Evolutionary conservation across 371 early-diverging fungal genomes (phyloP), one percentile per base, ranked within the genome.

Genomic region (Rhizomucor miehei): DNA sequence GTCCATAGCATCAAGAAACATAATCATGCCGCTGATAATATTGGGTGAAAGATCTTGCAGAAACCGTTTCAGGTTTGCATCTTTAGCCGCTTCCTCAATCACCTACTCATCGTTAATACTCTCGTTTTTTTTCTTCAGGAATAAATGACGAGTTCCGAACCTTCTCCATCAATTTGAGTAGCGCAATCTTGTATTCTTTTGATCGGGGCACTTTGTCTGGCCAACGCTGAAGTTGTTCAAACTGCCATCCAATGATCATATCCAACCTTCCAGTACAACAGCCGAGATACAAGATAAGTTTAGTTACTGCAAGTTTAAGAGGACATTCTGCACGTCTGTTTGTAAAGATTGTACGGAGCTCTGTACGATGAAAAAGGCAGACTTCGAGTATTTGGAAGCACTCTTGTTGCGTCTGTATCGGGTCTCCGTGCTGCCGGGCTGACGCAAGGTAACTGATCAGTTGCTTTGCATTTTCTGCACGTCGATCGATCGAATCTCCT

Each of bases 1-100:
- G 43, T 72, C 64, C 70, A 72, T 72, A 0, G 73, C 59, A 40
- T 75, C 71, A 50, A 75, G 38, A 47, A 75, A 67, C 14, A 66
- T 58, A n/a, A 67, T 66, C 2, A 72, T 17, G 13, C 62, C 59
- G 4, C 46, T 62, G 16, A 36, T 41, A 11, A 54, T 53, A 29
- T 51, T 60, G 39, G 51, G 37, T 25, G 60, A 54, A 21, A 50
- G 35, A 16, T 60, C 60, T 3, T 45, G 21, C 6, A 54, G 21
- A n/a, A 45, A 50, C 11, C 60, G 51, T 34, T 55, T 48, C 25
- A 21, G 29, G 39, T 51, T 51, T 0, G 54, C 45, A 49, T 59
- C 49, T 16, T 17, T 21, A 2, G 39, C 14, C 14, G 60, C 48
- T 44, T 48, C 54, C 17, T 19, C 24, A 44, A 59, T 59, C 14